Conservation (phyloP, 768 basidiomycete genomes). For the Austroboletus eburneus region DNA sequence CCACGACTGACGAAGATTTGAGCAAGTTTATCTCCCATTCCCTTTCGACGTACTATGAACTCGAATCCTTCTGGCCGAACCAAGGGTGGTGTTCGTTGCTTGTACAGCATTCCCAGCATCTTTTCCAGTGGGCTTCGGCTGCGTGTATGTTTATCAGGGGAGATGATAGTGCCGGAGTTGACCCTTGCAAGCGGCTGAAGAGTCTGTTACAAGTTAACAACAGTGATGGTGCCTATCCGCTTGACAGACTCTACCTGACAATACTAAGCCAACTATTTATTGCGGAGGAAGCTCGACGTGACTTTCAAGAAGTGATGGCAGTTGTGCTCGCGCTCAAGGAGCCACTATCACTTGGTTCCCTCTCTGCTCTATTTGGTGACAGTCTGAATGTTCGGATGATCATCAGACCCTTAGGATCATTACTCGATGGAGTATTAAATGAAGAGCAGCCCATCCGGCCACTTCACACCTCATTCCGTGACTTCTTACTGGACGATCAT, state of each 20-base stretch:
- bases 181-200: conserved; percentile 8
- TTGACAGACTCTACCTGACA: conserved; percentile 19
- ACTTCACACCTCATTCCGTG: conserved; percentile 22
- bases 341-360: conserved; percentile 14
- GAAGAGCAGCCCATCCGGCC: conserved; percentile 21
- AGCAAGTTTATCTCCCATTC: conserved; percentile 15
- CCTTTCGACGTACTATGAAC: conserved; percentile 4
- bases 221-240: conserved; percentile 1
- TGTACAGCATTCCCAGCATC: conserved; percentile 24
- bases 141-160: conserved; percentile 27
- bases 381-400: not conserved
- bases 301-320: conserved; percentile 21
- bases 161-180: conserved; percentile 13
- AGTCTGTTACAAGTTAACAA: conserved; percentile 7
- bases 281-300: not conserved
- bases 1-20: conserved; percentile 14
- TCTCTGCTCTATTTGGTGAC: not conserved
- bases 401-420: conserved; percentile 11
- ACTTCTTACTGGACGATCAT: not conserved
- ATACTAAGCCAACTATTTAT: conserved; percentile 15
- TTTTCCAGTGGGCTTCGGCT: conserved; percentile 34
- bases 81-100: conserved; percentile 20
- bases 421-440: conserved; percentile 8
- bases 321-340: conserved; percentile 16
- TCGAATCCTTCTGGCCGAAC: conserved; percentile 17